Base-by-base conservation (phyloP, 148 eudicot genomes). In the Diospyros kaki region DNA sequence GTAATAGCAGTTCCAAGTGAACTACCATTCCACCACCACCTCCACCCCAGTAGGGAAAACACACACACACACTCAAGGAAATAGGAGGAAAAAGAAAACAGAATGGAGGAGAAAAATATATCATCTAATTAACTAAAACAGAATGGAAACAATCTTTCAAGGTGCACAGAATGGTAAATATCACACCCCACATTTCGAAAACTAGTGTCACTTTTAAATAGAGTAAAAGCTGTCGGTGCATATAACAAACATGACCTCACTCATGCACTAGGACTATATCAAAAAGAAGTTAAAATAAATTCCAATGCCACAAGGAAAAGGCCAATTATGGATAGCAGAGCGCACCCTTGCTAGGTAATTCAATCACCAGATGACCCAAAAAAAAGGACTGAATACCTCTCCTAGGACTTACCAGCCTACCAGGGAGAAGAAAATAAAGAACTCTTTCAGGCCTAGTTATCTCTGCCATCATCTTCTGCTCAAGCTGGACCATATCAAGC, bases 401-500 rank as follows among this genome's bases (percentile, higher is more conserved):
- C 55, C 58, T 77, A 74, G 64, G 15, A 73, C 85, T 69, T 90
- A 92, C 97, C 99, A 95, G 87, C 74, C 97, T 89, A 73, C 99
- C 99, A 77, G 99, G 97, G 63, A 81, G 84, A 64, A 95, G 99
- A 78, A 85, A 93, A 78, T 83, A 87, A 65, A 93, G 93, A 82
- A 91, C 90, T 78, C 91, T 88, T 86, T 95, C 97, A 46, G 99
- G 99, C 79, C 89, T 85, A 58, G 96, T 95, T 81, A 90, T 90
- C 80, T 92, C 98, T 55, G 93, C 83, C 97, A 95, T 90, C 91
- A 95, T 81, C 81, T 84, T 95, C 83, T 93, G 90, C 86, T 92
- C 99, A 64, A 89, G 89, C 54, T 86, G 71, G 39, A 88, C 85
- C 53, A 92, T 81, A 81, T 92, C 93, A 82, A 93, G 96, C 73